Base-by-base conservation (phyloP, 805 yeast species). In the Zygosaccharomyces kombuchaensis region DNA sequence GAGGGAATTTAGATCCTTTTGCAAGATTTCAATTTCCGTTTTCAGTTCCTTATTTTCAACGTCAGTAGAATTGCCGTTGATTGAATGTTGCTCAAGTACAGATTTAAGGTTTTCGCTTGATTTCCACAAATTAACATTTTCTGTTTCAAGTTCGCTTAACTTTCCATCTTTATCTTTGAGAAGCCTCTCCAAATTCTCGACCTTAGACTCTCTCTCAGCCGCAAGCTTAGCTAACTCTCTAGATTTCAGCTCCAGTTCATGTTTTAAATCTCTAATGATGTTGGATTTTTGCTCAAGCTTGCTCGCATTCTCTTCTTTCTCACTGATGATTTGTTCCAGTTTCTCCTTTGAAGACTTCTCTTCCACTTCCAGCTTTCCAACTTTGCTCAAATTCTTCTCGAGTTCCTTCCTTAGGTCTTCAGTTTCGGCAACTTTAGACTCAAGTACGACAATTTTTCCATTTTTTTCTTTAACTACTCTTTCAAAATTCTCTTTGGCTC, bases 21-120 rank as follows among this genome's bases (percentile, higher is more conserved):
- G 34, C 9, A 38, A 12, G 13, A 17, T 30, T 17, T 38, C 14
- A 9, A 48, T 13, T 17, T 36, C 16, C 10, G 27, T 30, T 22
- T 39, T 35, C 32, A 48, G 21, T 17, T 36, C 30, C 13, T 35
- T 17, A 12, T 34, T 45, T 14, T 45, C 42, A 8, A 31, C 25
- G 6, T 22, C 4, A 6, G 40, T 9, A 5, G 2, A 6, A 3
- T 21, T 30, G 5, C 30, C 16, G 10, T 34, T 35, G 12, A n/a
- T 17, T 34, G 16, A 45, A 21, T 43, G 31, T 25, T 37, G 23
- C 8, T 46, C 41, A 30, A 45, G 37, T 25, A 49, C 48, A 8
- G 39, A 23, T 12, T 36, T 39, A 29, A 23, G 23, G 10, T 22
- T 27, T 32, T 34, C 31, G 22, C 21, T 39, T 23, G 37, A 34